These are phyloP conservation scores for Akanthomyces uredinophilus DNA, from an alignment of 2,329 filamentous ascomycete genomes.

Conservation along the genomic window DNA sequence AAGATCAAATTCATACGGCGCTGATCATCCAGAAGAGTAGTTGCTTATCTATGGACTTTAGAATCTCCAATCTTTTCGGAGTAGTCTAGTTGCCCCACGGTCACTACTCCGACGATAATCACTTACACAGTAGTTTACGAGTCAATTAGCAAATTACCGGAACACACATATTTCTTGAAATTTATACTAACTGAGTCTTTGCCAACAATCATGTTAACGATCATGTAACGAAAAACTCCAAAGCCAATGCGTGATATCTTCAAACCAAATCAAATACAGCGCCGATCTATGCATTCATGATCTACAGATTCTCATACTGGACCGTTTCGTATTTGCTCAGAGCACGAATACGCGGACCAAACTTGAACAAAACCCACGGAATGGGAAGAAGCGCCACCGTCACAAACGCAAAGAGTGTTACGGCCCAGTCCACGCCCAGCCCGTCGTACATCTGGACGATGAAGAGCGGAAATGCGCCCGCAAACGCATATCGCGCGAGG, in stretches of 20 bases:
- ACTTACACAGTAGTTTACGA: too few species aligned
- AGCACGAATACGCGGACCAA: constrained; percentile 36
- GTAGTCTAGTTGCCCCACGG: neutral
- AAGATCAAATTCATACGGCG: neutral
- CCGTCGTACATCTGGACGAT: constrained; percentile 48
- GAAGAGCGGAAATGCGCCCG: constrained; percentile 56
- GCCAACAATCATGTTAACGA: too few species aligned
- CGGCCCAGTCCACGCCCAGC: constrained; percentile 43
- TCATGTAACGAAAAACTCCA: neutral
- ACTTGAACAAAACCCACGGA: constrained; percentile 49
- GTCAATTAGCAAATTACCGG: too few species aligned
- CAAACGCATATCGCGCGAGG: constrained; percentile 50
- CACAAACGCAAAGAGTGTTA: constrained; percentile 43
- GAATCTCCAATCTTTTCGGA: neutral
- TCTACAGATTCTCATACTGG: constrained; percentile 17
- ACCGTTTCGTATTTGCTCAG: constrained; percentile 37
- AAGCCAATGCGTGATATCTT: neutral
- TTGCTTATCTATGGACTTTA: neutral
- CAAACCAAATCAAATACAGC: neutral
- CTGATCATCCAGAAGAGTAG: too few species aligned
- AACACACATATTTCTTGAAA: too few species aligned
- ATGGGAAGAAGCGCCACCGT: constrained; percentile 43
- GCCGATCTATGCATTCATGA: neutral
- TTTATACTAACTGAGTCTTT: too few species aligned
- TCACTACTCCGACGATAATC: neutral